A percentile compares a stretch with the other conserved stretches of the same genome.
phyloP scores from a whole-genome alignment of 2,329 filamentous ascomycete species.

The Fusarium paranaense region DNA sequence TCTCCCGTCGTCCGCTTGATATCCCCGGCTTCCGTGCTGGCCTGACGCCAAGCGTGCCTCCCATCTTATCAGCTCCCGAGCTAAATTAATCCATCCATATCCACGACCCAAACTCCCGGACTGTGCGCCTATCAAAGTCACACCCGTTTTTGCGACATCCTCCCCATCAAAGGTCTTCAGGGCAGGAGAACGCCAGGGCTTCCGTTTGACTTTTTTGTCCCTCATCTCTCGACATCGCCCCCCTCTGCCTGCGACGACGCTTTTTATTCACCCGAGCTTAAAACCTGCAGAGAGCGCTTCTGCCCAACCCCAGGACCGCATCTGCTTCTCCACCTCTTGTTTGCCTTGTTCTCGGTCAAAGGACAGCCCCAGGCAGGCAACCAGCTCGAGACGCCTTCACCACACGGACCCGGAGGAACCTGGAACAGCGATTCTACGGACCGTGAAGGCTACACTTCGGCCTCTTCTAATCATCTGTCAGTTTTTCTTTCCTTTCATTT shows the following conservation, averaged over 20 bases:
- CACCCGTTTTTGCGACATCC: not conserved
- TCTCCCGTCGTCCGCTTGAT: not conserved
- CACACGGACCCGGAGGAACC: slow-evolving; percentile 27
- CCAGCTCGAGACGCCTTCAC: slow-evolving; percentile 31
- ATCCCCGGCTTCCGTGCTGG: not conserved
- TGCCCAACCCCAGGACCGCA: slow-evolving; percentile 10
- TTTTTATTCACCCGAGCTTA: not conserved
- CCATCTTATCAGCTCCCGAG: slow-evolving; percentile 25
- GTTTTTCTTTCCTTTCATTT: slow-evolving; percentile 18
- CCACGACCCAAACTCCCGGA: slow-evolving; percentile 20
- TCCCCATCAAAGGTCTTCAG: slow-evolving; percentile 1
- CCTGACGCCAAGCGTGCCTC: not conserved
- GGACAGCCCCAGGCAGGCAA: slow-evolving; percentile 31
- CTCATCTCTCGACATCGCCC: slow-evolving; percentile 3
- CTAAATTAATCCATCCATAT: slow-evolving; percentile 8
- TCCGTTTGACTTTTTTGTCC: slow-evolving; percentile 25
- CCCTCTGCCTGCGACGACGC: slow-evolving; percentile 5
- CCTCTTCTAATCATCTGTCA: slow-evolving; percentile 30
- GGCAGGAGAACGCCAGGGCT: slow-evolving; percentile 9
- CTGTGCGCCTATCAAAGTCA: slow-evolving; percentile 27
- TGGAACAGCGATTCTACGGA: slow-evolving; percentile 32
- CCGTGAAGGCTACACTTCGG: slow-evolving; percentile 21
- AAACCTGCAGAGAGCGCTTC: slow-evolving; percentile 1
- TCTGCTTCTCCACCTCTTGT: slow-evolving; percentile 15
- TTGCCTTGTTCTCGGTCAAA: slow-evolving; percentile 9